Percentiles rank a stretch among this genome's conserved stretches.
These are phyloP conservation scores for Firmiana major DNA, from an alignment of 345 rosid genomes.

Conservation along the genomic window DNA sequence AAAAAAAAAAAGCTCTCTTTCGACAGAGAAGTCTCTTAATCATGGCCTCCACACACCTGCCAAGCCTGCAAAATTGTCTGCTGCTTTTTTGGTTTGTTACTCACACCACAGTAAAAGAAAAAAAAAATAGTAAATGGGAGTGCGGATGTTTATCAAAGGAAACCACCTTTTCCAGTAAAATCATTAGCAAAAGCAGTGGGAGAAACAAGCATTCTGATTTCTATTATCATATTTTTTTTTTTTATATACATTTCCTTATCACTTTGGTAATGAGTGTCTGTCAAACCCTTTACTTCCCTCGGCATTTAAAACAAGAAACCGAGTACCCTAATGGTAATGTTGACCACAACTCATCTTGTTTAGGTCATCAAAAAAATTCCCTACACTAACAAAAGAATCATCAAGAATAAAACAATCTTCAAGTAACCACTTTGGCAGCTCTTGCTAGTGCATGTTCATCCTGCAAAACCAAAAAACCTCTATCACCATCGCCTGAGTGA, in stretches of 20 bases:
- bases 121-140: conserved; percentile 12
- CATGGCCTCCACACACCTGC: conserved; percentile 29
- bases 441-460: conserved; percentile 34
- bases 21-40: conserved; percentile 15
- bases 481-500: conserved; percentile 9
- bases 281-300: conserved; percentile 20
- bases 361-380: conserved; percentile 26
- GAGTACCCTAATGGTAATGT: conserved; percentile 25
- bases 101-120: conserved; percentile 5
- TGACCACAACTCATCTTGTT: conserved; percentile 29
- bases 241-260: conserved; percentile 21
- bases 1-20: background rate
- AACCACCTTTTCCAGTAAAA: conserved; percentile 37
- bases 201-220: conserved; percentile 26
- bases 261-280: conserved; percentile 30
- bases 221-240: conserved; percentile 19
- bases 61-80: conserved; percentile 27
- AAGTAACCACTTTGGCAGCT: conserved; percentile 36
- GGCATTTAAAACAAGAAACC: conserved; percentile 24
- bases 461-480: conserved; percentile 30
- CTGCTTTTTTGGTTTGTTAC: conserved; percentile 28
- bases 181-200: conserved; percentile 34
- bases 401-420: conserved; percentile 37
- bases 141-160: conserved; percentile 24
- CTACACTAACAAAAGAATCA: conserved; percentile 46